Evolutionary conservation across 1,284 basidiomycete genomes (phyloP).

Genomic region (Moesziomyces aphidis): DNA sequence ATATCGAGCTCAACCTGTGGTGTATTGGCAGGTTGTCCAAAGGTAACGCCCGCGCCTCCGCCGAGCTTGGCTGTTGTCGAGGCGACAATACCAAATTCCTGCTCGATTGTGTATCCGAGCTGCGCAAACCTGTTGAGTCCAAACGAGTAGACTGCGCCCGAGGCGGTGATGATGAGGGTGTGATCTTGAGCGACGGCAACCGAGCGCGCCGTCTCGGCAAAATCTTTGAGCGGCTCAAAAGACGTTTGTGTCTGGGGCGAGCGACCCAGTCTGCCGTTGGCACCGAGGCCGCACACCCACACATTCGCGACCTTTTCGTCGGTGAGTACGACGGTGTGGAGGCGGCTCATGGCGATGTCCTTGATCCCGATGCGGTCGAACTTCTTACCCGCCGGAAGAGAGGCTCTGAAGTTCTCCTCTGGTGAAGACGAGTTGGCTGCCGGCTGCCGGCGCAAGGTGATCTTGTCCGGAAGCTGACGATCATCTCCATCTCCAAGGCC

Average conservation of each 20-base stretch:
- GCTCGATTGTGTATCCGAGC: slow-evolving; percentile 86
- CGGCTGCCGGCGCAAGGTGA: slow-evolving; percentile 71
- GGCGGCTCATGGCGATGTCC: slow-evolving; percentile 61
- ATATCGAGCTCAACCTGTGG: slow-evolving; percentile 69
- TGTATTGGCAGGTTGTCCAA: slow-evolving; percentile 21
- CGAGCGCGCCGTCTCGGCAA: slow-evolving; percentile 70
- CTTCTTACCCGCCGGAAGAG: slow-evolving; percentile 45
- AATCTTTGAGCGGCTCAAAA: slow-evolving; percentile 75
- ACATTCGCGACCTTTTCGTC: slow-evolving; percentile 62
- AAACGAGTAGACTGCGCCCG: slow-evolving; percentile 89
- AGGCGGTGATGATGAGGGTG: slow-evolving; percentile 82
- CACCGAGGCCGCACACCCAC: slow-evolving; percentile 63
- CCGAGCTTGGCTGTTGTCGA: slow-evolving; percentile 42
- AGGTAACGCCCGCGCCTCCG: slow-evolving; percentile 69
- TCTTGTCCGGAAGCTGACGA: slow-evolving; percentile 81
- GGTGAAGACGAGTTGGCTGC: slow-evolving; percentile 8
- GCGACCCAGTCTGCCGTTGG: slow-evolving; percentile 73
- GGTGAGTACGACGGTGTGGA: slow-evolving; percentile 63
- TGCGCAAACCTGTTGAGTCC: slow-evolving; percentile 80
- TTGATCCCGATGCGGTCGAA: slow-evolving; percentile 58
- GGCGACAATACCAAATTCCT: slow-evolving; percentile 57
- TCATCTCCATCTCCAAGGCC: slow-evolving; percentile 86
- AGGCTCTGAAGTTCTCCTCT: slow-evolving; percentile 18
- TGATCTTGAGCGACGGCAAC: slow-evolving; percentile 94
- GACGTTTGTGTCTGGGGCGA: slow-evolving; percentile 83